Evolutionary conservation across 352 stramenopile genomes (phyloP).

Genomic region (Elongisporangium prolatum): DNA sequence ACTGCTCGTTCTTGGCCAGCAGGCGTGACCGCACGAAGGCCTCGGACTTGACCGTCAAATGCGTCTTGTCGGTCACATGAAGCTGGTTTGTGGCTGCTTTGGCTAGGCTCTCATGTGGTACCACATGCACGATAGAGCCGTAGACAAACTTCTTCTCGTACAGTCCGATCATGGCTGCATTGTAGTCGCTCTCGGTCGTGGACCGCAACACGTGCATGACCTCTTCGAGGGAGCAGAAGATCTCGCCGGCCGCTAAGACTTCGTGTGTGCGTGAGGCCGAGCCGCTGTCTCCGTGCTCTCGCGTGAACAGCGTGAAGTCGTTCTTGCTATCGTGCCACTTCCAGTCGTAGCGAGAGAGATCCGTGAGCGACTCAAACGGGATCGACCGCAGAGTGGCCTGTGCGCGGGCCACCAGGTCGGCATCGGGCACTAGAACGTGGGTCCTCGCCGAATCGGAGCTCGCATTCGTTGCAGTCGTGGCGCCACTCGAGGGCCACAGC

Average conservation of each 20-base stretch:
- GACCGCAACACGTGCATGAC: conserved; percentile 16
- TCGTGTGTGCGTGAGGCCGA: conserved; percentile 1
- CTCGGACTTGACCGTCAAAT: conserved; percentile 28
- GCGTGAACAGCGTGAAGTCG: background rate
- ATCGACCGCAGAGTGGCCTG: conserved; percentile 14
- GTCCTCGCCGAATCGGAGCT: background rate
- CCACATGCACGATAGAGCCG: conserved; percentile 30
- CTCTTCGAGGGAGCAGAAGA: conserved; percentile 12
- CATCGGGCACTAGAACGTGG: conserved; percentile 22
- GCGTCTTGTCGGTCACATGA: background rate
- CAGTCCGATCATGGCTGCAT: conserved; percentile 28
- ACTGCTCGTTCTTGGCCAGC: conserved; percentile 35
- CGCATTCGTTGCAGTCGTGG: too few species aligned
- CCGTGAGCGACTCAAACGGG: conserved; percentile 18
- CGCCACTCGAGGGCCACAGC: too few species aligned
- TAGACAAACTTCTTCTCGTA: conserved; percentile 46
- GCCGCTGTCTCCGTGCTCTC: too few species aligned
- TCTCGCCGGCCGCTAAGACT: conserved; percentile 10
- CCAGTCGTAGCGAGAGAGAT: background rate
- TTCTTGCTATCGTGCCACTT: background rate
- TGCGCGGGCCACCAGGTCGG: conserved; percentile 24
- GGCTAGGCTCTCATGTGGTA: background rate
- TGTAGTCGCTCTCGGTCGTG: conserved; percentile 26
- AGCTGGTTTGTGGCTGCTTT: background rate
- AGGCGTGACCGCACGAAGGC: conserved; percentile 33